Base-by-base conservation (phyloP, 2,329 filamentous ascomycete species). In the Amylocarpus encephaloides region DNA sequence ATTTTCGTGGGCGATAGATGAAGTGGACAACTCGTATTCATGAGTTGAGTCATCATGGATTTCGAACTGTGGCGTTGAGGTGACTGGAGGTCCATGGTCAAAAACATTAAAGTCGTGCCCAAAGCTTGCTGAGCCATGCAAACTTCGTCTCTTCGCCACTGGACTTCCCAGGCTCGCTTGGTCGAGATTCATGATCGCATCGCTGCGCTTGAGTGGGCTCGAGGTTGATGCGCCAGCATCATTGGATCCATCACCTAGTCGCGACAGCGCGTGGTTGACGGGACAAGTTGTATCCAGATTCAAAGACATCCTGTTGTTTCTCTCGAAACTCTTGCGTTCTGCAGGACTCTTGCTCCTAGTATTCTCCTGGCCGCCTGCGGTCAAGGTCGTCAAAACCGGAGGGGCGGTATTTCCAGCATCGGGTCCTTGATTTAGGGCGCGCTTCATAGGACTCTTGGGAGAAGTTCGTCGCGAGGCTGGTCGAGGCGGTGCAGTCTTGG, bases 171-270 rank as follows among this genome's bases (percentile, higher is more conserved):
- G 75, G 60, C 78, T 85, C 26, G 82, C 76, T 56, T 88, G 85
- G 62, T 95, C 91, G 43, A 94, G 72, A 62, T 88, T 89, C 86
- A 95, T 92, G 46, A 85, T 85, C 39, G 87, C 85, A 71, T 97
- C 92, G 64, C 86, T 92, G 61, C 93, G 83, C 76, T 97, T 96
- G 60, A 97, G 72, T 5, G 92, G 91, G 65, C 92, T 95, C 5
- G 85, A 83, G 53, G 82, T 81, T 16, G 78, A 73, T 15, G 79
- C 73, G 43, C 74, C 70, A 45, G 71, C 43, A 45, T 66, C 63
- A 32, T 57, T 65, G 43, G 68, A 71, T 15, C 66, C 66, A 46
- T 81, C 78, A 13, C 32, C 61, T 59, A 78, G 66, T 56, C 76
- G 76, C 39, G 78, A 68, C 30, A 77, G 68, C 12, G 71, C 68